phyloP scores from a whole-genome alignment of 257 asterid genomes.

The Solanum megistacrolobum region DNA sequence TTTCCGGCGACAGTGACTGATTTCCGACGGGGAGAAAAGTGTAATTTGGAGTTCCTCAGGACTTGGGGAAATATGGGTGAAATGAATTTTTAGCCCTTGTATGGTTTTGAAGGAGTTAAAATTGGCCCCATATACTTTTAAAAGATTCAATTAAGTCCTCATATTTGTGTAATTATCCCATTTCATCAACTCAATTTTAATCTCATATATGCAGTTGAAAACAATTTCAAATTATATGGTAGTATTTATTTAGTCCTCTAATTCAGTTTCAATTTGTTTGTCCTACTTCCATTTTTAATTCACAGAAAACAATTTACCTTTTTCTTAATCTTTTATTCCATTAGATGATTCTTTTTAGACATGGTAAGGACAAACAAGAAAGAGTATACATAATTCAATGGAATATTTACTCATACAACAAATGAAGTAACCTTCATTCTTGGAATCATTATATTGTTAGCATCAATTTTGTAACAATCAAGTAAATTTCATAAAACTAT shows the following conservation, averaged over 20 bases:
- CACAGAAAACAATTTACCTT: not conserved
- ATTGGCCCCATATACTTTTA: not conserved
- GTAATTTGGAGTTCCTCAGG: not conserved
- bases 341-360: not conserved
- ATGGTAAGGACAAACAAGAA: not conserved
- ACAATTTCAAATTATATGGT: not conserved
- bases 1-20: not conserved
- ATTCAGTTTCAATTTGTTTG: no score
- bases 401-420: not conserved
- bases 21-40: not conserved
- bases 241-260: not conserved
- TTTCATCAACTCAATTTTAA: not conserved
- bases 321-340: not conserved
- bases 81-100: not conserved
- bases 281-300: not conserved
- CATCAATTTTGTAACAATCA: not conserved
- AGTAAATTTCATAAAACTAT: not conserved
- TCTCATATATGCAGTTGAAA: not conserved
- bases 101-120: not conserved
- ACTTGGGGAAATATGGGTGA: not conserved
- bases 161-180: not conserved
- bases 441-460: not conserved
- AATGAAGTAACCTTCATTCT: not conserved
- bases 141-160: not conserved
- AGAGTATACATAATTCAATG: not conserved